Conservation (phyloP, 176 grass and related monocot genomes). For the Triticum urartu region DNA sequence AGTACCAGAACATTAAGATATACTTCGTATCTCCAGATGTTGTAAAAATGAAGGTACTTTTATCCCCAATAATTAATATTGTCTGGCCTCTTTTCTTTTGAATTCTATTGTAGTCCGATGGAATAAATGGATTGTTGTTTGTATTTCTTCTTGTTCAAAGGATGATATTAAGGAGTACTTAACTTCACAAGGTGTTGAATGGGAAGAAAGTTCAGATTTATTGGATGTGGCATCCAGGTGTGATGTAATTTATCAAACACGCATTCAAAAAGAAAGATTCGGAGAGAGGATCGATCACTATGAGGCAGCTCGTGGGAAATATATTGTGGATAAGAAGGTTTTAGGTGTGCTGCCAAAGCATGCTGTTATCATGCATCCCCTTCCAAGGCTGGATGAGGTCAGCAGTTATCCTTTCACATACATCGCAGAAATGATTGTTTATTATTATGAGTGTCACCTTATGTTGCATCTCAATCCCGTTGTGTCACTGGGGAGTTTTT, state of each 20-base stretch:
- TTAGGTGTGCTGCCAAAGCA: constrained; percentile 79
- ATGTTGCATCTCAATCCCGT: background rate
- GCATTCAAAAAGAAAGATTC: constrained; percentile 95
- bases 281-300: constrained; percentile 87
- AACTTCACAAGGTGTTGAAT: constrained; percentile 65
- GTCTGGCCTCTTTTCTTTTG: background rate
- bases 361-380: constrained; percentile 90
- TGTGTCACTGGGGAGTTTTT: background rate
- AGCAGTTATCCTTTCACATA: constrained; percentile 21
- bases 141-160: constrained; percentile 29
- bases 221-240: constrained; percentile 81
- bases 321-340: constrained; percentile 85
- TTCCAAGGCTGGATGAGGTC: constrained; percentile 92
- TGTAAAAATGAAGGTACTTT: constrained; percentile 92
- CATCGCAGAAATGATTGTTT: background rate
- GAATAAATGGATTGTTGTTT: constrained; percentile 1
- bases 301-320: constrained; percentile 85
- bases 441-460: background rate
- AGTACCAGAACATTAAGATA: constrained; percentile 79
- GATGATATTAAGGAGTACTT: constrained; percentile 96
- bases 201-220: constrained; percentile 92
- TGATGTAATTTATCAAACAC: constrained; percentile 92
- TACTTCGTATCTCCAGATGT: constrained; percentile 84
- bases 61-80: constrained; percentile 6
- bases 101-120: background rate